These are phyloP conservation scores for Metschnikowia henanensis DNA, from an alignment of 805 yeast genomes.

Conservation along the genomic window DNA sequence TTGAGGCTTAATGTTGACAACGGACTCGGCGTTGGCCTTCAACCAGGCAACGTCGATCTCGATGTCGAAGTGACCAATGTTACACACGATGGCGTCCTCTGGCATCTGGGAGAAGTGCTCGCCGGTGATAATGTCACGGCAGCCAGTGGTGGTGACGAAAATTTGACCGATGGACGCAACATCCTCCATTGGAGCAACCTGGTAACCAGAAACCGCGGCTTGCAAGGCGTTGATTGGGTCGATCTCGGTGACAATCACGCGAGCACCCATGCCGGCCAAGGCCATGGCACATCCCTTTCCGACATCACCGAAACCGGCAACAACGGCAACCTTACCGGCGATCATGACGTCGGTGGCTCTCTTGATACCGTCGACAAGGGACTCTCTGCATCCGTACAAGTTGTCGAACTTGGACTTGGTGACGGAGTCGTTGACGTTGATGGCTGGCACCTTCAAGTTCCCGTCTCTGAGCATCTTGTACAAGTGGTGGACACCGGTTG, in stretches of 20 bases:
- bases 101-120: slow-evolving; percentile 91
- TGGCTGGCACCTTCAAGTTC: slow-evolving; percentile 95
- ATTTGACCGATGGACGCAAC: slow-evolving; percentile 93
- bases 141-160: slow-evolving; percentile 98
- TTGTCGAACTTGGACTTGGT: slow-evolving; percentile 99
- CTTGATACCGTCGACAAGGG: slow-evolving; percentile 97
- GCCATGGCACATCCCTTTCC: slow-evolving; percentile 99
- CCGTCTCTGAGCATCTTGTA: slow-evolving; percentile 93
- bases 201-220: slow-evolving; percentile 99
- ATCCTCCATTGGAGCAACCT: slow-evolving; percentile 93
- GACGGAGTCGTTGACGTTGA: slow-evolving; percentile 98
- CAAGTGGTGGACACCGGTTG: slow-evolving; percentile 99
- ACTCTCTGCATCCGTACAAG: slow-evolving; percentile 99
- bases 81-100: slow-evolving; percentile 98
- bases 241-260: slow-evolving; percentile 94
- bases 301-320: slow-evolving; percentile 99
- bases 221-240: slow-evolving; percentile 99
- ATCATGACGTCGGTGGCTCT: slow-evolving; percentile 99
- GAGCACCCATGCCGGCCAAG: slow-evolving; percentile 98
- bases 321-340: slow-evolving; percentile 98
- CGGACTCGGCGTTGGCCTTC: slow-evolving; percentile 89
- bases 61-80: slow-evolving; percentile 99
- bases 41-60: slow-evolving; percentile 99
- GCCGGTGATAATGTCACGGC: slow-evolving; percentile 96
- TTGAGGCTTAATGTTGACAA: slow-evolving; percentile 97